A percentile compares a stretch with the other conserved stretches of the same genome.
These are phyloP conservation scores for Sporobolus alterniflorus DNA, from an alignment of 202 grass and related monocot genomes.

Conservation along the genomic window DNA sequence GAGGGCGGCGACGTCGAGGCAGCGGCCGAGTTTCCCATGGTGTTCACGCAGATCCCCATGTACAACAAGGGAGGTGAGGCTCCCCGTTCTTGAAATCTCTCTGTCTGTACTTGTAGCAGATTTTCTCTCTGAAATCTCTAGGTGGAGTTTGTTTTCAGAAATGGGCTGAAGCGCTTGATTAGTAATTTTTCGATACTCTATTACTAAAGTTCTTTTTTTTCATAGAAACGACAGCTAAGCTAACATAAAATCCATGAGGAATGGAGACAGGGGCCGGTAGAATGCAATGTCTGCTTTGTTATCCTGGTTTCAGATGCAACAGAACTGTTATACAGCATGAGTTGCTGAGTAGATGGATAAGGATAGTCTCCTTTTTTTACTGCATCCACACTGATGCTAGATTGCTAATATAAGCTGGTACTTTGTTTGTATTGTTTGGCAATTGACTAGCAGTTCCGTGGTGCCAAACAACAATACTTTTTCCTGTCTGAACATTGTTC, in stretches of 20 bases:
- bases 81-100: neutral
- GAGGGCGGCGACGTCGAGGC: conserved; percentile 18
- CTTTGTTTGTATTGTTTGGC: neutral
- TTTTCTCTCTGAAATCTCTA: neutral
- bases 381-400: neutral
- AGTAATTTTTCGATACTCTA: neutral
- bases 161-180: neutral
- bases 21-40: conserved; percentile 55
- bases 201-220: neutral
- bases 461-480: neutral
- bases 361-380: neutral
- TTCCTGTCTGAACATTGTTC: conserved; percentile 28
- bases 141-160: conserved; percentile 25
- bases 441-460: conserved; percentile 1
- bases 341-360: neutral
- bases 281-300: neutral
- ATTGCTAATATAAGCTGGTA: neutral
- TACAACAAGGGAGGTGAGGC: conserved; percentile 81
- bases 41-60: conserved; percentile 96
- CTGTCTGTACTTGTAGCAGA: neutral
- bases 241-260: neutral
- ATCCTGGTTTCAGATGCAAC: neutral
- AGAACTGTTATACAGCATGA: neutral
- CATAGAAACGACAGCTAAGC: neutral
- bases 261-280: neutral